A percentile compares a stretch with the other conserved stretches of the same genome.
phyloP scores from a whole-genome alignment of 2,329 filamentous ascomycete genomes.

The Alternaria solani region DNA sequence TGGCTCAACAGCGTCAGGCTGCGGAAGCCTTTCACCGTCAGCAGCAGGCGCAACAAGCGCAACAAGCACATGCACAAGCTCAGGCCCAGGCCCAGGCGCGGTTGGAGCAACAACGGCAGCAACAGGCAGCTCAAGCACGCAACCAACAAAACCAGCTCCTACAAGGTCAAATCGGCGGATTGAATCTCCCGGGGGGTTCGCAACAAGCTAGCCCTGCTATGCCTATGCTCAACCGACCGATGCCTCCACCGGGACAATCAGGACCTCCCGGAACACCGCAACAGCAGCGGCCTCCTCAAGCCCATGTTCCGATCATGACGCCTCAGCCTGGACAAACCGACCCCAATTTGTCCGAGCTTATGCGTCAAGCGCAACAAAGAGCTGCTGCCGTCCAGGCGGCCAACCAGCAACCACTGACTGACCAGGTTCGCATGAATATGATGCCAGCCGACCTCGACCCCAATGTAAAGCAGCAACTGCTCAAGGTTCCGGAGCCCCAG shows the following conservation, averaged over 20 bases:
- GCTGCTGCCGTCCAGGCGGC: slow-evolving; percentile 38
- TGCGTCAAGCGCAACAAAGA: slow-evolving; percentile 49
- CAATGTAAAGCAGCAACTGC: slow-evolving; percentile 41
- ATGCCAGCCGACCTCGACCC: slow-evolving; percentile 43
- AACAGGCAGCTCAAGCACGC: slow-evolving; percentile 49
- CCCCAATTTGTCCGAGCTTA: slow-evolving; percentile 39
- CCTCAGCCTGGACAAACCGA: slow-evolving; percentile 42
- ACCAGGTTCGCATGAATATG: slow-evolving; percentile 43
- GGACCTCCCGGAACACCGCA: slow-evolving; percentile 45
- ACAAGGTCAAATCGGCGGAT: slow-evolving; percentile 50
- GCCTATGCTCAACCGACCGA: slow-evolving; percentile 57
- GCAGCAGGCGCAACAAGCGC: slow-evolving; percentile 16
- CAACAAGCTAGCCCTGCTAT: slow-evolving; percentile 56
- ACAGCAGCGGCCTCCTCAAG: slow-evolving; percentile 45
- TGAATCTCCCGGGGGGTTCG: slow-evolving; percentile 53
- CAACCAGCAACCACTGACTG: slow-evolving; percentile 39
- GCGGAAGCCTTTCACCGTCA: slow-evolving; percentile 24
- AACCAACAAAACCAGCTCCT: slow-evolving; percentile 44
- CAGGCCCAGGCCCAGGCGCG: slow-evolving; percentile 53
- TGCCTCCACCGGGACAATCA: slow-evolving; percentile 56
- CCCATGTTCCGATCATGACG: slow-evolving; percentile 47
- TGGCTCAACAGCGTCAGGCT: slow-evolving; percentile 44
- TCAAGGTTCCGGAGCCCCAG: slow-evolving; percentile 46
- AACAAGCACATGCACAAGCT: slow-evolving; percentile 32
- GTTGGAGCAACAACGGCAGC: slow-evolving; percentile 40